Percentiles rank a stretch among this genome's conserved stretches.
These are phyloP conservation scores for Selaginella tamariscina DNA, from an alignment of 75 land plant species.

Conservation along the genomic window DNA sequence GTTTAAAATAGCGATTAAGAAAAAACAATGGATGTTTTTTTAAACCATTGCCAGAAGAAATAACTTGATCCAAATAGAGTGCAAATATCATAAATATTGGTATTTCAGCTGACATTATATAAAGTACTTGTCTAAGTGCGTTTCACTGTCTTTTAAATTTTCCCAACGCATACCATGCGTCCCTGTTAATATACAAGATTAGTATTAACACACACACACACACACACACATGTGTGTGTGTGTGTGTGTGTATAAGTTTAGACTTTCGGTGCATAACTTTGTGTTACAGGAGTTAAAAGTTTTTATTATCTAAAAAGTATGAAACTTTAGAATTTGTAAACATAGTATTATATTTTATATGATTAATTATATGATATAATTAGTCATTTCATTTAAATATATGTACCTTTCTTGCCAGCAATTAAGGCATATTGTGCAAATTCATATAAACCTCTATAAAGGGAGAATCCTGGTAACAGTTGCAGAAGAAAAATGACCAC, in stretches of 20 bases:
- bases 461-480: slow-evolving; percentile 69
- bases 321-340: too few species aligned
- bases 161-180: slow-evolving; percentile 67
- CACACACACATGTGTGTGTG: too few species aligned
- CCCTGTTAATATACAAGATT: too few species aligned
- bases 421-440: slow-evolving; percentile 48
- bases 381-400: too few species aligned
- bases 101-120: slow-evolving; percentile 71
- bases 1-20: slow-evolving; percentile 20
- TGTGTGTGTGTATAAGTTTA: too few species aligned
- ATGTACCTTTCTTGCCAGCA: slow-evolving; percentile 36
- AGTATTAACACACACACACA: too few species aligned
- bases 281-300: too few species aligned
- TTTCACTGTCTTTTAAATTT: slow-evolving; percentile 43
- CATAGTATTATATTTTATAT: too few species aligned
- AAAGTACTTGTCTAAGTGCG: slow-evolving; percentile 50
- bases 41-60: slow-evolving; percentile 38
- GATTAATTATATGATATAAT: too few species aligned
- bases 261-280: too few species aligned
- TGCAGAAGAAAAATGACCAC: slow-evolving; percentile 62
- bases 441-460: slow-evolving; percentile 79
- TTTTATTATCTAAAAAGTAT: too few species aligned
- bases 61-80: slow-evolving; percentile 55
- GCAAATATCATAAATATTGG: slow-evolving; percentile 43
- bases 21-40: slow-evolving; percentile 54